phyloP scores from a whole-genome alignment of 257 asterid genomes.

The Petunia axillaris region DNA sequence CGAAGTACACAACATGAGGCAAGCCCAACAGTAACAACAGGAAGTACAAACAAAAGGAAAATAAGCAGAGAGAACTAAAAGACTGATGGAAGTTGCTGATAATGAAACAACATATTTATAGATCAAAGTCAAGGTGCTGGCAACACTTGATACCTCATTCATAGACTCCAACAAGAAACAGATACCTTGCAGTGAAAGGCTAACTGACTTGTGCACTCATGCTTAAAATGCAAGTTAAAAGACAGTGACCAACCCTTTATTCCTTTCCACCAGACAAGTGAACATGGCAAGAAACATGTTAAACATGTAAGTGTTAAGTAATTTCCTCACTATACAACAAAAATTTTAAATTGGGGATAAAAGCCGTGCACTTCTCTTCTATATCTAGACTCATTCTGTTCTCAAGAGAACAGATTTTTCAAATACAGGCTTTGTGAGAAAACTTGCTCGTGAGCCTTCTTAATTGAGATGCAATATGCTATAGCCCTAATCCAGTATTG shows the following conservation, averaged over 20 bases:
- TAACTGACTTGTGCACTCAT: not conserved
- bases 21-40: not conserved
- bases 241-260: not conserved
- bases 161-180: slow-evolving; percentile 10
- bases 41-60: not conserved
- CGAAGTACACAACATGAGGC: slow-evolving; percentile 9
- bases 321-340: not conserved
- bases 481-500: not conserved
- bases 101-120: slow-evolving; percentile 8
- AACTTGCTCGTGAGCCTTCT: not conserved
- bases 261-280: not conserved
- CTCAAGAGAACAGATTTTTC: not conserved
- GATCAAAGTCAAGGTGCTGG: slow-evolving; percentile 12
- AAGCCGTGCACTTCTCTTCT: not conserved
- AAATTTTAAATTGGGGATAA: slow-evolving; percentile 6
- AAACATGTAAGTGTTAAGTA: slow-evolving; percentile 1
- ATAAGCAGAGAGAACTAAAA: not conserved
- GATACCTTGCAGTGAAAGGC: slow-evolving; percentile 2
- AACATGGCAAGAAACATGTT: not conserved
- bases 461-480: slow-evolving; percentile 5
- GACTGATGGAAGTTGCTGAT: not conserved
- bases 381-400: not conserved
- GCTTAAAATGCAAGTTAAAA: not conserved
- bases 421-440: slow-evolving; percentile 1
- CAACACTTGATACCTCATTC: not conserved